These are phyloP conservation scores for Yamagishiella unicocca DNA, from an alignment of 139 green algal genomes.

Conservation along the genomic window DNA sequence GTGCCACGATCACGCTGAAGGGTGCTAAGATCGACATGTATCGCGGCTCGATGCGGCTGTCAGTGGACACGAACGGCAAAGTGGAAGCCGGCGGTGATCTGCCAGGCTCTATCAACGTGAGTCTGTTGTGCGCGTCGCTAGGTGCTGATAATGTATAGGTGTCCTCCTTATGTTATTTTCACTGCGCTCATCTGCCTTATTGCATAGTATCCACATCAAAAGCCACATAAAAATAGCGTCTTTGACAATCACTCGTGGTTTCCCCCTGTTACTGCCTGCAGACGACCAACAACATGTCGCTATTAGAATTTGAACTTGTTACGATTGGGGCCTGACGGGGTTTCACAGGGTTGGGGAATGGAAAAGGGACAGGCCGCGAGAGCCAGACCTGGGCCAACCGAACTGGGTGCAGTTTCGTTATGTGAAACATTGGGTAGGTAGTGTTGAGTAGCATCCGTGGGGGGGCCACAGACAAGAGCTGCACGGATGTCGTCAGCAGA, in stretches of 20 bases:
- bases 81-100: constrained; percentile 67
- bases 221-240: no score
- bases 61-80: constrained; percentile 82
- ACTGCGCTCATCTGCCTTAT: neutral
- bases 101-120: neutral
- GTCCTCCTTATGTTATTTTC: neutral
- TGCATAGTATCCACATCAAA: no score
- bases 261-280: constrained; percentile 51
- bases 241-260: no score
- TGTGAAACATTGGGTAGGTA: no score
- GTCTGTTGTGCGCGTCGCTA: neutral
- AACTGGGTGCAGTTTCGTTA: no score
- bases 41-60: constrained; percentile 89
- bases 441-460: no score
- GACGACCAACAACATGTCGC: constrained; percentile 90
- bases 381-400: no score
- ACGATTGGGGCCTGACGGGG: constrained; percentile 7
- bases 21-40: constrained; percentile 96
- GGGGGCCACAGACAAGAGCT: no score
- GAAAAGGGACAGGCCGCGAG: no score
- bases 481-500: no score
- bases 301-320: constrained; percentile 92
- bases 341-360: no score
- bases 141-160: no score
- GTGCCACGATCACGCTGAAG: constrained; percentile 76